phyloP scores from a whole-genome alignment of 2,329 filamentous ascomycete genomes.

The Scedosporium dehoogii region DNA sequence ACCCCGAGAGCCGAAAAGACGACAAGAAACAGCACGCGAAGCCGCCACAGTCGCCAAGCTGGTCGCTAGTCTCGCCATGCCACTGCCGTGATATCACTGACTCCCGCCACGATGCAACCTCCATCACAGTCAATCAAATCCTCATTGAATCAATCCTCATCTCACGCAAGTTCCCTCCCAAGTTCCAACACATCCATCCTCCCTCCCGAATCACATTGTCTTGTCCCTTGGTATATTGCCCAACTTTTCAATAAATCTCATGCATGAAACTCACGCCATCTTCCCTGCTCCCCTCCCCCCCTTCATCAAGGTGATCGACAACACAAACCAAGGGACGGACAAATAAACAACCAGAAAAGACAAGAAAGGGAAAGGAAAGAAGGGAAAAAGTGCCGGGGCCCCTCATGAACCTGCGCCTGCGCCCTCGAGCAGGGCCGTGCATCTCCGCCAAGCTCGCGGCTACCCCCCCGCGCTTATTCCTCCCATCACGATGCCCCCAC shows the following conservation, averaged over 20 bases:
- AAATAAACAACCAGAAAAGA: neutral
- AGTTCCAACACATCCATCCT: neutral
- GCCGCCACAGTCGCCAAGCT: too few species aligned
- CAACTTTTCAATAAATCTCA: neutral
- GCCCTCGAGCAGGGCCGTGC: neutral
- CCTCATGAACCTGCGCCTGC: neutral
- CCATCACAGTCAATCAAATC: neutral
- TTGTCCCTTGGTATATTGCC: too few species aligned
- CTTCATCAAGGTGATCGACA: neutral
- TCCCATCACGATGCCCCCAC: neutral
- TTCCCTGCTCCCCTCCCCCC: neutral
- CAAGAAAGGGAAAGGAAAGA: neutral
- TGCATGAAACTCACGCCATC: neutral
- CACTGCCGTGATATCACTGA: neutral
- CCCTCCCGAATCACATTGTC: neutral
- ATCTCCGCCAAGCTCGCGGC: slow-evolving; percentile 1
- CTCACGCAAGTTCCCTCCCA: neutral
- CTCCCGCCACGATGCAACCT: neutral
- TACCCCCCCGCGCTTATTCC: slow-evolving; percentile 1
- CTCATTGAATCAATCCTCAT: neutral
- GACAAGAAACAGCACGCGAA: neutral
- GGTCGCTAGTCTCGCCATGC: too few species aligned
- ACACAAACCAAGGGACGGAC: neutral
- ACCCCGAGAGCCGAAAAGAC: neutral
- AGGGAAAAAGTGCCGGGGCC: neutral